Base-by-base conservation (phyloP, 164 flowering plant genomes). In the Magnolia kwangsiensis region DNA sequence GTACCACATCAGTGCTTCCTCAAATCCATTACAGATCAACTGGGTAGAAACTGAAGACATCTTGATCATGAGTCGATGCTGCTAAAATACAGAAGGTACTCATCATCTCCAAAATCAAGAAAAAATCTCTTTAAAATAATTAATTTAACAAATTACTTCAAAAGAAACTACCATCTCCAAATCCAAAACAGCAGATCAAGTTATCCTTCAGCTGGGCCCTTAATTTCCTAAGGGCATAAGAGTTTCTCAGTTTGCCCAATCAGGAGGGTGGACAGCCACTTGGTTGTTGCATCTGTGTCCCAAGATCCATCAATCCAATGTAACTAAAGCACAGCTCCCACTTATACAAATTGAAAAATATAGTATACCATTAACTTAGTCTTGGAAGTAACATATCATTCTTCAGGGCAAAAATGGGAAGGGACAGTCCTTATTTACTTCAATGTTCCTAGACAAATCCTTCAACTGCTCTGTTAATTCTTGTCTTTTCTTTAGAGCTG, bases 21-120 rank as follows among this genome's bases (percentile, higher is more conserved):
- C 97, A 86, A 95, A 95, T 69, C 98, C 98, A 73, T 88, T 79
- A 81, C 98, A 95, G 76, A 78, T 90, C 98, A 67, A 92, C 93
- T 7, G 91, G 86, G 81, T 83, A 88, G 85, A 95, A 93, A 81
- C 95, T 91, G 80, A 95, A 95, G 45, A 95, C 98, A 67, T 93
- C 95, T 81, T 92, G 93, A 80, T 95, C 99, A 84, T 95, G 92
- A 10, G 96, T 89, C 63, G 87, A 84, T 66, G 98, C 98, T 95
- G 90, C 81, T 80, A 90, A 73, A 50, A 55, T 2, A 67, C 0
- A 58, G 5, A 55, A 69, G 49, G 58, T 8, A 58, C 29, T 16
- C 63, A 31, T 69, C 23, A 69, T 7, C 20, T 51, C 63, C 63
- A 51, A 20, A 72, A 51, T 51, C 14, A 19, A 55, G 8, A 58